Evolutionary conservation across 345 rosid genomes (phyloP), one percentile per base, ranked within the genome.

Genomic region (Salix dunnii): DNA sequence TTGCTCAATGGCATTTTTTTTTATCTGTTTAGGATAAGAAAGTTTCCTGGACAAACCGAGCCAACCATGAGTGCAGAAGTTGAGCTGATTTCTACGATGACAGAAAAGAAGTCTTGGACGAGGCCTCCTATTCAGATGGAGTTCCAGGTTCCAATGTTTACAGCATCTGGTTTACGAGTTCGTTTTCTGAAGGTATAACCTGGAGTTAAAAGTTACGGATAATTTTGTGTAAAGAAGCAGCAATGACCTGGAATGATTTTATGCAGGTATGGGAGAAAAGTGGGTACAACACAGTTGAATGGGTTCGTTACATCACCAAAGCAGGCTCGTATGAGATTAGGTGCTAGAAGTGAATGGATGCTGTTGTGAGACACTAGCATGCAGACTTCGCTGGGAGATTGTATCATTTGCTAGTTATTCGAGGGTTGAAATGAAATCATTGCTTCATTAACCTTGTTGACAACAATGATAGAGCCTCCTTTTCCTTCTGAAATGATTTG

Each of bases 61-160:
- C 89, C 99, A 13, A 94, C 96, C 74, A 84, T 91, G 91, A 96
- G 99, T 81, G 98, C 98, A 73, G 97, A 96, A 80, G 89, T 96
- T 69, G 99, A 94, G 85, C 83, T 96, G 86, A 96, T 96, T 77
- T 92, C 98, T 51, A 96, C 98, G 12, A 92, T 96, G 87, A 71
- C 88, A 51, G 99, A 96, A 75, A 96, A 96, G 90, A 94, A 92
- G 86, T 89, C 98, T 72, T 91, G 93, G 92, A 96, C 98, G 67
- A 89, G 90, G 78, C 99, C 99, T 71, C 99, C 98, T 12, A 94
- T 96, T 79, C 98, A 96, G 83, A 96, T 94, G 98, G 99, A 96
- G 78, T 96, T 96, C 78, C 98, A 96, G 98, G 98, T 96, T 78
- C 99, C 98, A 51, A 96, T 96, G 98, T 96, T 96, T 71, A 96